These are phyloP conservation scores for Omphalea diandra DNA, from an alignment of 441 rosid species.

Conservation along the genomic window DNA sequence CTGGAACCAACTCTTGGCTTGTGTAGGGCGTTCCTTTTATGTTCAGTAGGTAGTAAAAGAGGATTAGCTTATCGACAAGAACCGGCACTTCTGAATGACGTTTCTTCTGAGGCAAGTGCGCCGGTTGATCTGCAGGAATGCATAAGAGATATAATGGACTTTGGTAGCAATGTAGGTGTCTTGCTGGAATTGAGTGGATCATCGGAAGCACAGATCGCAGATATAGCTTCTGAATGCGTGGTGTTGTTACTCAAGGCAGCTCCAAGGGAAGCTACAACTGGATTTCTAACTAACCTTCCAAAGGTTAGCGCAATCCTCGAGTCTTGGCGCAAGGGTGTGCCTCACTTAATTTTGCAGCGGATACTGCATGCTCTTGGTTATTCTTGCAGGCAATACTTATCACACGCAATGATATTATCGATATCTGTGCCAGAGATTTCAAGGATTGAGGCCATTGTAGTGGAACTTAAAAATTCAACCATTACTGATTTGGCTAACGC, in stretches of 20 bases:
- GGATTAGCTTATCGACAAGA: constrained; percentile 50
- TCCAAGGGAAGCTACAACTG: constrained; percentile 90
- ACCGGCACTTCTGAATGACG: constrained; percentile 58
- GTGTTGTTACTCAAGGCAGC: constrained; percentile 73
- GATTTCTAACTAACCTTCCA: constrained; percentile 77
- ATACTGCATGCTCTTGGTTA: constrained; percentile 74
- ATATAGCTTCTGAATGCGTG: constrained; percentile 80
- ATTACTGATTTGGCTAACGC: constrained; percentile 48
- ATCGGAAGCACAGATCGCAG: constrained; percentile 48
- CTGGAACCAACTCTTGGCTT: constrained; percentile 83
- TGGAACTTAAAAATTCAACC: constrained; percentile 61
- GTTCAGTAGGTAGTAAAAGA: constrained; percentile 53
- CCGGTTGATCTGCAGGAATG: constrained; percentile 53
- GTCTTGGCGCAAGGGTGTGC: constrained; percentile 45
- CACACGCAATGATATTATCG: constrained; percentile 82
- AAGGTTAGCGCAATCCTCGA: constrained; percentile 67
- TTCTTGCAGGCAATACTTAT: constrained; percentile 75
- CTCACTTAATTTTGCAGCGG: constrained; percentile 56
- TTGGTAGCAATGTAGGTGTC: constrained; percentile 65
- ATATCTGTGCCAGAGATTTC: constrained; percentile 61
- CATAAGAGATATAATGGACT: constrained; percentile 74
- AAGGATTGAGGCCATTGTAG: constrained; percentile 54
- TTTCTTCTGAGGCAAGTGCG: constrained; percentile 39
- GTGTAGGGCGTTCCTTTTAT: constrained; percentile 73
- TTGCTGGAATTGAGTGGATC: constrained; percentile 58